Percentiles rank a stretch among this genome's conserved stretches.
phyloP scores from a whole-genome alignment of 2,329 filamentous ascomycete species.

The Ceratocystis huliohia region DNA sequence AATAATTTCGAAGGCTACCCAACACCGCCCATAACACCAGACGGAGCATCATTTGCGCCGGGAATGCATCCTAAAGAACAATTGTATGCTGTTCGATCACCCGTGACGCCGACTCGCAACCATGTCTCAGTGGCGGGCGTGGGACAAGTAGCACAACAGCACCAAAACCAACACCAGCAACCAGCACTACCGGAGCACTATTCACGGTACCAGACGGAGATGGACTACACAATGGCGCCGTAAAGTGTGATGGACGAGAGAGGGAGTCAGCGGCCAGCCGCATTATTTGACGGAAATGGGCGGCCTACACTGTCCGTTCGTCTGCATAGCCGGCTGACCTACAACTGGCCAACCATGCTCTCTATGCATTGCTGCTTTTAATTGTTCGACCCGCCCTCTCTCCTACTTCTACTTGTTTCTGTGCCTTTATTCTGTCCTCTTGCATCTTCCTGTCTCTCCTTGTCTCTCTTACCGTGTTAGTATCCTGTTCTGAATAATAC shows the following conservation, averaged over 20 bases:
- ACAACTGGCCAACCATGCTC: background rate
- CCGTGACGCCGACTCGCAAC: constrained; percentile 46
- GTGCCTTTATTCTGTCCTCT: background rate
- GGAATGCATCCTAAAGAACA: constrained; percentile 38
- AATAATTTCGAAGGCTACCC: constrained; percentile 61
- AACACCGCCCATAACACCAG: constrained; percentile 75
- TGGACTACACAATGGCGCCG: constrained; percentile 20
- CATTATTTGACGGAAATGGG: too few species aligned
- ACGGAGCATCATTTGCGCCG: constrained; percentile 45
- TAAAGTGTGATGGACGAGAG: background rate
- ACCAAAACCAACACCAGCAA: constrained; percentile 24
- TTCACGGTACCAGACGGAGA: constrained; percentile 14
- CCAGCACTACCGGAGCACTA: constrained; percentile 18
- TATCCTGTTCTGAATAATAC: constrained; percentile 6
- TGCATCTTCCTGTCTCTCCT: background rate
- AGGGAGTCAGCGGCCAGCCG: background rate
- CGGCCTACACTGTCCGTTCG: background rate
- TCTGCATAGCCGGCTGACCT: background rate
- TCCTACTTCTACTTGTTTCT: background rate
- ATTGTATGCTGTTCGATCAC: constrained; percentile 40
- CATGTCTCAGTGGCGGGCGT: constrained; percentile 30
- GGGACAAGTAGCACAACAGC: constrained; percentile 20
- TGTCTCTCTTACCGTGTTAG: background rate
- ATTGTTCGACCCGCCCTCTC: background rate
- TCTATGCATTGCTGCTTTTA: background rate